Evolutionary conservation across 2,329 filamentous ascomycete species (phyloP).

Genomic region (Sphaerulina musiva): DNA sequence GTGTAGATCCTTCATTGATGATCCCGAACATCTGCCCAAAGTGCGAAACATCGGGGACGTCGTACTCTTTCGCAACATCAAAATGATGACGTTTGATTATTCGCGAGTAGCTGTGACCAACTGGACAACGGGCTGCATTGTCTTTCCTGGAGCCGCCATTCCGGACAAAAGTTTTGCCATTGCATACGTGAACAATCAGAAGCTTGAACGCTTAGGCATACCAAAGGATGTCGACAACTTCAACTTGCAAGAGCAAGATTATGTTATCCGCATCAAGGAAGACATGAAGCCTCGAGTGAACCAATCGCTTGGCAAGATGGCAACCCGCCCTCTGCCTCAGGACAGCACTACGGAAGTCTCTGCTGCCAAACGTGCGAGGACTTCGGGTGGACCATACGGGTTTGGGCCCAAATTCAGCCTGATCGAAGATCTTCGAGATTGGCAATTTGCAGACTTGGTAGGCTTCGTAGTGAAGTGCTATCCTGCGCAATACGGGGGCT

Average conservation of each 20-base stretch:
- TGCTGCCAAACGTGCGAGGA: conserved; percentile 12
- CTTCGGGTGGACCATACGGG: conserved; percentile 4
- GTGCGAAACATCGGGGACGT: conserved; percentile 52
- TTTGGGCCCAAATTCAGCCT: conserved; percentile 51
- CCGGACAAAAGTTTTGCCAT: conserved; percentile 28
- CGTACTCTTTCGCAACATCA: conserved; percentile 50
- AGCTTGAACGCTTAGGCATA: conserved; percentile 19
- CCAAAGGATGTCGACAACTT: conserved; percentile 17
- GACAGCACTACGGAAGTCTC: neutral
- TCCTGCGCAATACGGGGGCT: conserved; percentile 35
- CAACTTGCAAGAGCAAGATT: conserved; percentile 30
- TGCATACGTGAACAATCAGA: conserved; percentile 23
- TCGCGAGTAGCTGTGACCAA: conserved; percentile 24
- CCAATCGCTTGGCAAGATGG: neutral
- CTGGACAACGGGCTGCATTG: conserved; percentile 19
- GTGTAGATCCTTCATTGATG: conserved; percentile 56
- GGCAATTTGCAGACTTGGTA: conserved; percentile 60
- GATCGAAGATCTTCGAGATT: conserved; percentile 55
- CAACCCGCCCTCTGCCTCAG: neutral
- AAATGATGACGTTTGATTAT: conserved; percentile 20
- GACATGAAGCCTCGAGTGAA: conserved; percentile 10
- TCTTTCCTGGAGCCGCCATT: conserved; percentile 26
- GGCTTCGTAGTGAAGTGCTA: conserved; percentile 62
- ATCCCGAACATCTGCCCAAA: conserved; percentile 33
- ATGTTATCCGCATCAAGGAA: conserved; percentile 31